Evolutionary conservation across 371 early-diverging fungal genomes (phyloP).

Genomic region (Circinella minor): DNA sequence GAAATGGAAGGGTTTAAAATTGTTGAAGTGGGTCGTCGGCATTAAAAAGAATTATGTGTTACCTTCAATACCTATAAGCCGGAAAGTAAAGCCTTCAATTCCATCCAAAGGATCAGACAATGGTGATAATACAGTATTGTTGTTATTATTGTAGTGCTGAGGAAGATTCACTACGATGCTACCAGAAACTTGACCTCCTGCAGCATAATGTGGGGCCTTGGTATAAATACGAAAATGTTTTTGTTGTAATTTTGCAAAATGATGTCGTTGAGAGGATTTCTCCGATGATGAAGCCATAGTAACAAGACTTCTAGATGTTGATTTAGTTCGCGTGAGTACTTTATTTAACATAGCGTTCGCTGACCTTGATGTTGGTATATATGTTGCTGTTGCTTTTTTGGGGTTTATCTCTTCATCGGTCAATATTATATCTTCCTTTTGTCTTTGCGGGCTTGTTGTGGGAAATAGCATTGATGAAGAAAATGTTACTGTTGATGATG

Average conservation of each 20-base stretch:
- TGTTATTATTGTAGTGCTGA: neutral
- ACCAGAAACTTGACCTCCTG: slow-evolving; percentile 34
- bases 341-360: neutral
- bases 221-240: slow-evolving; percentile 27
- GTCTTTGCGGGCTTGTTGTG: too few species aligned
- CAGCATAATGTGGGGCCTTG: slow-evolving; percentile 40
- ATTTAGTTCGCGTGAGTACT: neutral
- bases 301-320: slow-evolving; percentile 10
- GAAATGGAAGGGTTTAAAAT: neutral
- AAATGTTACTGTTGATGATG: too few species aligned
- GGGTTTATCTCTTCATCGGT: neutral
- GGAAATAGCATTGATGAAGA: too few species aligned
- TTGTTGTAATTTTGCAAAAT: slow-evolving; percentile 17
- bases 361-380: neutral
- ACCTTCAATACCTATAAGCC: slow-evolving; percentile 30
- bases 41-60: neutral
- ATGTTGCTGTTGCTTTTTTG: neutral
- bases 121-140: neutral
- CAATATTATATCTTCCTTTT: neutral
- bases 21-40: neutral
- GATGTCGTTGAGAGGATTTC: slow-evolving; percentile 4
- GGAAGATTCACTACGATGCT: slow-evolving; percentile 26
- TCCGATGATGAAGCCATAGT: slow-evolving; percentile 15
- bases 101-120: slow-evolving; percentile 11
- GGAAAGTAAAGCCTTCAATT: slow-evolving; percentile 17